Percentiles rank a stretch among this genome's conserved stretches.
These are phyloP conservation scores for Scutellaria galericulata DNA, from an alignment of 257 asterid genomes.

Conservation along the genomic window DNA sequence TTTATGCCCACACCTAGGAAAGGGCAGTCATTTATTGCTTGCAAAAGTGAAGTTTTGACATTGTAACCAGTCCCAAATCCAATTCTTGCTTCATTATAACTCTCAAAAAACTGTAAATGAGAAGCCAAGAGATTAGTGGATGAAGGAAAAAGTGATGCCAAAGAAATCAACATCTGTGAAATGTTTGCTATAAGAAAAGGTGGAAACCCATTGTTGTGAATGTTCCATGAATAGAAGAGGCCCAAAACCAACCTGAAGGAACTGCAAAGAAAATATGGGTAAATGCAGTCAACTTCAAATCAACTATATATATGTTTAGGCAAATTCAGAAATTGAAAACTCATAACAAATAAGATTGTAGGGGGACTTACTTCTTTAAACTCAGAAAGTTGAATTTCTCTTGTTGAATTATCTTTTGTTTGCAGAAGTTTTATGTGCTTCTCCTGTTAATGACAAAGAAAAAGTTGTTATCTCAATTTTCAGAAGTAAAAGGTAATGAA, in stretches of 20 bases:
- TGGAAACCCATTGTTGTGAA: conserved; percentile 22
- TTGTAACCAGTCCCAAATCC: conserved; percentile 87
- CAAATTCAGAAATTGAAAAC: conserved; percentile 3
- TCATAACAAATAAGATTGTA: conserved; percentile 18
- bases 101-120: conserved; percentile 66
- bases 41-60: conserved; percentile 66
- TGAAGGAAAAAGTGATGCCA: conserved; percentile 22
- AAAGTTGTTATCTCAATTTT: conserved; percentile 19
- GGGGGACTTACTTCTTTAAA: conserved; percentile 54
- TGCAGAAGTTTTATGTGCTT: conserved; percentile 59
- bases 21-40: conserved; percentile 82
- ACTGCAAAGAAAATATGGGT: conserved; percentile 20
- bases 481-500: conserved; percentile 28
- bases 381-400: conserved; percentile 66
- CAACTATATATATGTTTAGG: conserved; percentile 13
- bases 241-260: conserved; percentile 5
- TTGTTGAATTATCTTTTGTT: conserved; percentile 45
- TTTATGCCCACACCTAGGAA: conserved; percentile 71
- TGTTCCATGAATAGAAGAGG: conserved; percentile 15
- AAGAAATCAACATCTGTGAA: conserved; percentile 27
- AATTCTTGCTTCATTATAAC: conserved; percentile 66
- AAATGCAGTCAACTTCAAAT: conserved; percentile 22
- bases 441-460: conserved; percentile 59
- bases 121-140: conserved; percentile 34
- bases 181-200: conserved; percentile 21